These are phyloP conservation scores for Penicillium verrucosum DNA, from an alignment of 2,329 filamentous ascomycete species.

Conservation along the genomic window DNA sequence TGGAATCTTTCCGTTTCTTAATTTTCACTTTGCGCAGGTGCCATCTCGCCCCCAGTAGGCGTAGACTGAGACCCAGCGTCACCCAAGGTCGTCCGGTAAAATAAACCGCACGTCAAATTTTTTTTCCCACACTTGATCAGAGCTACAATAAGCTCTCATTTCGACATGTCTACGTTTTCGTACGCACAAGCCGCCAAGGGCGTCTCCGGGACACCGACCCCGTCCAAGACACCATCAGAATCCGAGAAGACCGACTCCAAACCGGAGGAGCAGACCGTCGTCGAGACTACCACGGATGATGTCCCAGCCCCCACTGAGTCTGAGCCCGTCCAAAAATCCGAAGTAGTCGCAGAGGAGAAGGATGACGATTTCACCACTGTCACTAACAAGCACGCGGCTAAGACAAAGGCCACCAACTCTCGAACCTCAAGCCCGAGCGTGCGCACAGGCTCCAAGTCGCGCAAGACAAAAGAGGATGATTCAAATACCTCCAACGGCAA, in stretches of 20 bases:
- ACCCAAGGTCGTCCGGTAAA: constrained; percentile 26
- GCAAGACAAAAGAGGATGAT: constrained; percentile 59
- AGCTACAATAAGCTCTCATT: constrained; percentile 42
- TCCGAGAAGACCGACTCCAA: constrained; percentile 30
- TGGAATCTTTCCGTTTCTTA: constrained; percentile 23
- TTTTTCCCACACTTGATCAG: constrained; percentile 1
- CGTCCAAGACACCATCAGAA: constrained; percentile 41
- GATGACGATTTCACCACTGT: constrained; percentile 37
- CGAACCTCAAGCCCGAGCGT: constrained; percentile 54
- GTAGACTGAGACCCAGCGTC: constrained; percentile 22
- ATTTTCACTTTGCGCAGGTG: constrained; percentile 27
- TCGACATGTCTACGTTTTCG: constrained; percentile 66
- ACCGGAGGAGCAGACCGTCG: constrained; percentile 29
- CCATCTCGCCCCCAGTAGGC: constrained; percentile 22
- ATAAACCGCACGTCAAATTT: constrained; percentile 14
- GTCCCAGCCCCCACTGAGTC: constrained; percentile 42
- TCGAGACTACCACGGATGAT: constrained; percentile 29
- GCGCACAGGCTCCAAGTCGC: constrained; percentile 49
- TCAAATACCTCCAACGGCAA: constrained; percentile 61
- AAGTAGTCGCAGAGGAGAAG: constrained; percentile 36
- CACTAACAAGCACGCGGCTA: constrained; percentile 24
- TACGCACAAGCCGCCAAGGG: constrained; percentile 96
- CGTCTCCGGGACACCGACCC: constrained; percentile 51
- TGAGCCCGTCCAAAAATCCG: constrained; percentile 41
- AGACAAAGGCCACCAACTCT: constrained; percentile 37